These are phyloP conservation scores for Pythium diclinum DNA, from an alignment of 352 stramenopile species.

Conservation along the genomic window DNA sequence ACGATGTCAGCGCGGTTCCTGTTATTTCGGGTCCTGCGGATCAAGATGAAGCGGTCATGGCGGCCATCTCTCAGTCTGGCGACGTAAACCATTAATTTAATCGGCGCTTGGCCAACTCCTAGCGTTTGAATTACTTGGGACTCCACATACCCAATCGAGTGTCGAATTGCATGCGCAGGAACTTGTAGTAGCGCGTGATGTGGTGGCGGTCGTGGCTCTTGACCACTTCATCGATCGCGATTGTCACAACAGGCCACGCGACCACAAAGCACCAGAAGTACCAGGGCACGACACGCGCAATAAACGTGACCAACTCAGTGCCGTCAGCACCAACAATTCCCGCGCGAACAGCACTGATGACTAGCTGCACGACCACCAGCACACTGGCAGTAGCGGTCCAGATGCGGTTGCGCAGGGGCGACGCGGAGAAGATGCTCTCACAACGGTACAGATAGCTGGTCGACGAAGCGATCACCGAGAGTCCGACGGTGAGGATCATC, in stretches of 20 bases:
- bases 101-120: not conserved
- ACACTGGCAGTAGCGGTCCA: constrained; percentile 44
- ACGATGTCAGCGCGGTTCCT: too few species aligned
- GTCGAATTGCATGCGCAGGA: constrained; percentile 87
- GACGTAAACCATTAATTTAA: not conserved
- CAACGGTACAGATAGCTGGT: constrained; percentile 74
- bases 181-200: constrained; percentile 80
- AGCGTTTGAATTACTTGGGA: constrained; percentile 43
- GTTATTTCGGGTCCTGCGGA: too few species aligned
- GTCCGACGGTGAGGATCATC: constrained; percentile 65
- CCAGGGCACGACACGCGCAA: constrained; percentile 50
- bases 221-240: constrained; percentile 60
- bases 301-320: constrained; percentile 49
- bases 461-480: constrained; percentile 69
- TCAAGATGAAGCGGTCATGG: too few species aligned
- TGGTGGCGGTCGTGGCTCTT: constrained; percentile 78
- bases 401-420: constrained; percentile 67
- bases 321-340: constrained; percentile 48
- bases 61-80: not conserved
- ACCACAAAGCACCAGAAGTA: constrained; percentile 50
- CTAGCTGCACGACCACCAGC: constrained; percentile 48
- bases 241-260: constrained; percentile 57
- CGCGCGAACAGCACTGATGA: constrained; percentile 41
- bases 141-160: constrained; percentile 87
- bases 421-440: constrained; percentile 65